These are phyloP conservation scores for Diospyros kaki DNA, from an alignment of 148 eudicot genomes.

Conservation along the genomic window DNA sequence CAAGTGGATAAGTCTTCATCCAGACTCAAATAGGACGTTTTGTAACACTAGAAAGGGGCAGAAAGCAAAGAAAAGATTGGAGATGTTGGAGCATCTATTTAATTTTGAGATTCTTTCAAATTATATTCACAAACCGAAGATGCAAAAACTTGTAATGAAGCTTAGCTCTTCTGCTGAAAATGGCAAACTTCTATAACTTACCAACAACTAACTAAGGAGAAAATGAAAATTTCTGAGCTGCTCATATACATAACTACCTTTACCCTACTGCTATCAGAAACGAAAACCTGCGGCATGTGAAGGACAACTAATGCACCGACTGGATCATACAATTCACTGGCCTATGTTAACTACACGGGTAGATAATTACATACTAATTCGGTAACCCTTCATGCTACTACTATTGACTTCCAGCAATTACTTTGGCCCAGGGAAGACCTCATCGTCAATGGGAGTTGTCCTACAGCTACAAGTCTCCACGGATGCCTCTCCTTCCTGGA, in stretches of 20 bases:
- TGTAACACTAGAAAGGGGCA: too few species aligned
- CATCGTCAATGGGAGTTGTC: not conserved
- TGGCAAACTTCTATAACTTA: not conserved
- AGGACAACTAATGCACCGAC: not conserved
- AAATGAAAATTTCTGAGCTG: not conserved
- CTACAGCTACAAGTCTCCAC: not conserved
- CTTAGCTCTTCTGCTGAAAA: slow-evolving; percentile 2
- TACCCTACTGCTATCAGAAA: not conserved
- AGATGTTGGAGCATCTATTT: not conserved
- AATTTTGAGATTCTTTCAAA: not conserved
- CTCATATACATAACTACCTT: not conserved
- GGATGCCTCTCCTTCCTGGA: not conserved
- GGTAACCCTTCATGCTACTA: not conserved
- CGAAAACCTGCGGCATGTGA: not conserved
- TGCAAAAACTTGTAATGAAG: not conserved
- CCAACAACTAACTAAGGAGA: not conserved
- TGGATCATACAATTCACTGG: not conserved
- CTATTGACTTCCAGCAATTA: not conserved
- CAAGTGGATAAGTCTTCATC: too few species aligned
- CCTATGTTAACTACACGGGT: not conserved
- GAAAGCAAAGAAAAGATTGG: too few species aligned
- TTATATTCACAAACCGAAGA: not conserved
- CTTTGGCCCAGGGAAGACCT: slow-evolving; percentile 3
- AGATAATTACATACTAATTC: not conserved
- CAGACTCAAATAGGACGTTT: too few species aligned